phyloP scores from a whole-genome alignment of 306 rosid genomes.

The Pueraria montana region DNA sequence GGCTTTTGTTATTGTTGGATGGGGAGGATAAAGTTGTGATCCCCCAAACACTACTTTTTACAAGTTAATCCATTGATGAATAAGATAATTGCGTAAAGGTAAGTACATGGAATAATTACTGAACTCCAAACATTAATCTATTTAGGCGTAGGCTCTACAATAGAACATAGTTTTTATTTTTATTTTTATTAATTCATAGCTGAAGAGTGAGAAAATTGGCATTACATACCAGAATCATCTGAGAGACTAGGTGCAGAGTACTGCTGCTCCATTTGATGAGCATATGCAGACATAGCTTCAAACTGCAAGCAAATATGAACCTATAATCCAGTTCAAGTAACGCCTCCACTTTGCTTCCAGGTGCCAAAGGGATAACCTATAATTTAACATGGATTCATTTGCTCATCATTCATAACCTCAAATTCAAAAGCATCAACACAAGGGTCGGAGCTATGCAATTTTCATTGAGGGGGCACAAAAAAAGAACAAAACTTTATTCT shows the following conservation, averaged over 20 bases:
- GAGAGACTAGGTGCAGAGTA: constrained; percentile 62
- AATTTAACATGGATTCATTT: constrained; percentile 45
- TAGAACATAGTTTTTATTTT: not conserved
- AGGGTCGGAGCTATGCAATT: not conserved
- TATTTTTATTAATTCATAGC: not conserved
- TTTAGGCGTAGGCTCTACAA: not conserved
- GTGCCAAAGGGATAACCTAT: constrained; percentile 54
- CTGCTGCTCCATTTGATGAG: constrained; percentile 74
- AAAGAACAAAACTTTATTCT: not conserved
- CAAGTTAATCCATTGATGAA: constrained; percentile 6
- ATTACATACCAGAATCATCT: constrained; percentile 66
- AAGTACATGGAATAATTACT: not conserved
- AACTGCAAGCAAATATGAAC: constrained; percentile 42
- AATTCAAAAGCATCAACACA: constrained; percentile 14
- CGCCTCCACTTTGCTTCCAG: constrained; percentile 47
- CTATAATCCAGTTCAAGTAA: constrained; percentile 44
- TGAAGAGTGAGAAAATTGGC: constrained; percentile 32
- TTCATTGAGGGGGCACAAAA: not conserved
- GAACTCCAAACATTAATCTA: constrained; percentile 34
- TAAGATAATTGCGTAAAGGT: constrained; percentile 1
- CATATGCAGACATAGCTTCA: constrained; percentile 72
- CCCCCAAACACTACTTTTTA: constrained; percentile 20
- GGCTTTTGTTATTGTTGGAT: not conserved
- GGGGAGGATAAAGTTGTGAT: not conserved
- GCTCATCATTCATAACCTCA: constrained; percentile 16